Conservation (phyloP, 306 rosid genomes). For the Begonia peltatifolia region DNA sequence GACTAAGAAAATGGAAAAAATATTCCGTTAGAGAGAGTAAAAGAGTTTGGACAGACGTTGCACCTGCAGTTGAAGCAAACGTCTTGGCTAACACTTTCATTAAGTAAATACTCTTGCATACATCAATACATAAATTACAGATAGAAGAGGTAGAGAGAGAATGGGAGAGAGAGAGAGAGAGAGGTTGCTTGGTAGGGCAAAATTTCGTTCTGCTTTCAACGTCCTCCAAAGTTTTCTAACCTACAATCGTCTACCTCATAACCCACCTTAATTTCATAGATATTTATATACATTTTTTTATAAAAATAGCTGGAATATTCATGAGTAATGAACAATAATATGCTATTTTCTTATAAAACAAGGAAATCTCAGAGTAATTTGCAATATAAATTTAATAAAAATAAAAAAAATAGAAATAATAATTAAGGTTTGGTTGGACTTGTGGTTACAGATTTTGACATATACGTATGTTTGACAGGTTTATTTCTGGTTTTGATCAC, state of each 20-base stretch:
- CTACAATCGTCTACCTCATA: slow-evolving; percentile 95
- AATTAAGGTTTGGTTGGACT: slow-evolving; percentile 20
- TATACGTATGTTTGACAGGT: slow-evolving; percentile 1
- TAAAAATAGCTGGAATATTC: neutral
- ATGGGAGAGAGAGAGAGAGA: slow-evolving; percentile 11
- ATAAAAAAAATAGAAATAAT: neutral
- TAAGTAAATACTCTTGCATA: slow-evolving; percentile 13
- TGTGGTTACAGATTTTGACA: slow-evolving; percentile 20
- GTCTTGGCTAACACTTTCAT: slow-evolving; percentile 65
- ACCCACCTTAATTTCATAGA: slow-evolving; percentile 44
- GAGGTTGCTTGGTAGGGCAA: slow-evolving; percentile 73
- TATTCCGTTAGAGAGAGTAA: slow-evolving; percentile 87
- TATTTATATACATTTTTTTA: neutral
- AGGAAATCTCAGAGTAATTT: neutral
- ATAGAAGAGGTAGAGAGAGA: slow-evolving; percentile 1
- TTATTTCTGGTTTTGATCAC: slow-evolving; percentile 28
- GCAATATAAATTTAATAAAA: neutral
- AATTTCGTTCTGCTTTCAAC: slow-evolving; percentile 94
- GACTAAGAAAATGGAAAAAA: slow-evolving; percentile 40
- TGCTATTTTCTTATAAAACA: neutral
- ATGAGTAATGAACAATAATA: neutral
- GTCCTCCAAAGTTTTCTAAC: slow-evolving; percentile 73
- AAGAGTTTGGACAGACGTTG: slow-evolving; percentile 54
- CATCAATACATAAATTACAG: neutral
- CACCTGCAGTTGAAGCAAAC: slow-evolving; percentile 86